Conservation (phyloP, 2,329 filamentous ascomycete species). For the Microdochium nivale region DNA sequence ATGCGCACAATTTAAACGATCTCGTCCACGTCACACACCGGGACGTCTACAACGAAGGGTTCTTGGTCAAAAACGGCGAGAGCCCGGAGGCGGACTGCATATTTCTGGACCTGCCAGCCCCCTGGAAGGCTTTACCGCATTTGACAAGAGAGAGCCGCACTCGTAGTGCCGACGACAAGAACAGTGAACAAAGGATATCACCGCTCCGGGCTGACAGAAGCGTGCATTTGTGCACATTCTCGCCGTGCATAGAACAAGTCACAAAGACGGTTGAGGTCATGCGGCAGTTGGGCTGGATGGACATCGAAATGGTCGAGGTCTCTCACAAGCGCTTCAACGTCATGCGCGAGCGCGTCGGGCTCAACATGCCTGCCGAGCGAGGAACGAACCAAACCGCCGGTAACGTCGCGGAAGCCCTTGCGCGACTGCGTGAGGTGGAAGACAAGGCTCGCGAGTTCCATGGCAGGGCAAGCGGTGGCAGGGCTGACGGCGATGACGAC, state of each 20-base stretch:
- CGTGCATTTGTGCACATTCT: conserved; percentile 85
- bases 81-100: conserved; percentile 61
- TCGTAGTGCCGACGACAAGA: background rate
- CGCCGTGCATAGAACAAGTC: conserved; percentile 94
- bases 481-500: conserved; percentile 26
- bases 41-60: conserved; percentile 71
- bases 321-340: conserved; percentile 72
- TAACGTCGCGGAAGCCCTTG: conserved; percentile 71
- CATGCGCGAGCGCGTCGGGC: conserved; percentile 69
- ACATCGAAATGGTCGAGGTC: conserved; percentile 91
- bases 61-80: conserved; percentile 45
- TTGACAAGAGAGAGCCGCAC: conserved; percentile 42
- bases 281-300: conserved; percentile 76
- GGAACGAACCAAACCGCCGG: conserved; percentile 62
- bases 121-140: conserved; percentile 71
- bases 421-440: conserved; percentile 66
- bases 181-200: conserved; percentile 24
- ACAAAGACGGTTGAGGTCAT: conserved; percentile 75
- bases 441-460: conserved; percentile 59
- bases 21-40: conserved; percentile 68
- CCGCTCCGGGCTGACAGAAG: conserved; percentile 64
- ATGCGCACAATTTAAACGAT: conserved; percentile 54
- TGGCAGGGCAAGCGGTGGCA: conserved; percentile 15
- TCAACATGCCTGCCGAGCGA: conserved; percentile 55
- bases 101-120: conserved; percentile 73